Conservation (phyloP, 1,284 basidiomycete species). For the Tremellales sp. region DNA sequence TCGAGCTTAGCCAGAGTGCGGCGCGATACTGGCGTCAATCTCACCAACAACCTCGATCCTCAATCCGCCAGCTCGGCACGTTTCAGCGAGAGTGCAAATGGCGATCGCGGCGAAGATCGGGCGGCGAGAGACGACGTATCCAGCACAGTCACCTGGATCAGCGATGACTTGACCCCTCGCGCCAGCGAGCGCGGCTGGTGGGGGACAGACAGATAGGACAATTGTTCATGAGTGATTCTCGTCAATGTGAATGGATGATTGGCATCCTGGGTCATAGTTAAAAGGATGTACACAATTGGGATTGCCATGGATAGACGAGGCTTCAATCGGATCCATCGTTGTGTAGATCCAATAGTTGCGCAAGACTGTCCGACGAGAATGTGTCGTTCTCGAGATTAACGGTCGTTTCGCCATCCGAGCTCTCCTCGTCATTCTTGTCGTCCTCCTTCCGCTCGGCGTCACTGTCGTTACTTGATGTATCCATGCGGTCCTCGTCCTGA, state of each 20-base stretch:
- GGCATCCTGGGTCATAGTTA: not conserved
- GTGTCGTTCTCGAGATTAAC: not conserved
- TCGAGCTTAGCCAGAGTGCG: not conserved
- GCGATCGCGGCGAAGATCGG: too few relatives aligned
- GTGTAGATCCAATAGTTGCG: not conserved
- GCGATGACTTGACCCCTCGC: not conserved
- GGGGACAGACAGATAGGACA: not conserved
- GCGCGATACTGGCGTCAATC: not conserved
- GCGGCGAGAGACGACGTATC: too few relatives aligned
- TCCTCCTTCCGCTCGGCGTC: constrained; percentile 9
- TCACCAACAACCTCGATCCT: too few relatives aligned
- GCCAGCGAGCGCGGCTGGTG: not conserved
- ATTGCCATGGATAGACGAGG: not conserved
- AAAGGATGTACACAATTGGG: not conserved
- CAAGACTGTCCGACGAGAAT: not conserved
- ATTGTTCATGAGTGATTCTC: not conserved
- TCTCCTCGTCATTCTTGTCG: constrained; percentile 8
- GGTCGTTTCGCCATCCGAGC: not conserved
- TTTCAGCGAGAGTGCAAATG: too few relatives aligned
- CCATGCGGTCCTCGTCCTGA: not conserved
- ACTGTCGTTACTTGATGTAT: not conserved
- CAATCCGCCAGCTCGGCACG: too few relatives aligned
- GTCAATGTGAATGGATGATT: not conserved
- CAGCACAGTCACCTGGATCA: not conserved
- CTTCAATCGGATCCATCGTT: not conserved